These are phyloP conservation scores for Ustilago loliicola DNA, from an alignment of 1,284 basidiomycete genomes.

Conservation along the genomic window DNA sequence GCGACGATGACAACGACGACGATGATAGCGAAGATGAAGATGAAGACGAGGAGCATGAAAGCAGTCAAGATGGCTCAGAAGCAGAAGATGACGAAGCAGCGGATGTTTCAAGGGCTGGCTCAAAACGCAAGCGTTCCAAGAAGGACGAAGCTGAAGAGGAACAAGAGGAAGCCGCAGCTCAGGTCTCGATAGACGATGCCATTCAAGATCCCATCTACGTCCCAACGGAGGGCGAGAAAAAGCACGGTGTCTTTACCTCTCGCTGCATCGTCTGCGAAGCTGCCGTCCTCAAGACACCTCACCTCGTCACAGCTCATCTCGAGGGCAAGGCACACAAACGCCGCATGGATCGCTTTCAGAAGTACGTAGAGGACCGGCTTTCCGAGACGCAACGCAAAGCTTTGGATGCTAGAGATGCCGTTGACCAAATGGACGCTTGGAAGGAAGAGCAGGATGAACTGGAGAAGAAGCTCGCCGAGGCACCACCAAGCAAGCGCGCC, in stretches of 20 bases:
- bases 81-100: slow-evolving; percentile 6
- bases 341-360: slow-evolving; percentile 40
- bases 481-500: slow-evolving; percentile 25
- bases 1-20: slow-evolving; percentile 23
- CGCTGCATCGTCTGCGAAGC: slow-evolving; percentile 47
- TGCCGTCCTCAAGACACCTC: slow-evolving; percentile 38
- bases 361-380: slow-evolving; percentile 32
- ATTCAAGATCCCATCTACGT: slow-evolving; percentile 51
- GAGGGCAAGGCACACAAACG: slow-evolving; percentile 44
- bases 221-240: slow-evolving; percentile 44
- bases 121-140: slow-evolving; percentile 35
- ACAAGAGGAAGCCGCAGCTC: slow-evolving; percentile 23
- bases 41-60: slow-evolving; percentile 9
- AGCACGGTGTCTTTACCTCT: slow-evolving; percentile 41
- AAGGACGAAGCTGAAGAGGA: slow-evolving; percentile 19
- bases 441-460: slow-evolving; percentile 29
- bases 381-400: slow-evolving; percentile 24
- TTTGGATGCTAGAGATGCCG: slow-evolving; percentile 44
- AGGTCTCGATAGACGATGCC: slow-evolving; percentile 41
- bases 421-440: slow-evolving; percentile 46
- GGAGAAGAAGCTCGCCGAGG: slow-evolving; percentile 25
- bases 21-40: slow-evolving; percentile 21
- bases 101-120: slow-evolving; percentile 16
- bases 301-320: slow-evolving; percentile 37
- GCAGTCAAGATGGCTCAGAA: slow-evolving; percentile 9